Percentiles rank a stretch among this genome's conserved stretches.
Conservation (phyloP, 176 grass and related monocot genomes). For the Aegilops umbellulata region DNA sequence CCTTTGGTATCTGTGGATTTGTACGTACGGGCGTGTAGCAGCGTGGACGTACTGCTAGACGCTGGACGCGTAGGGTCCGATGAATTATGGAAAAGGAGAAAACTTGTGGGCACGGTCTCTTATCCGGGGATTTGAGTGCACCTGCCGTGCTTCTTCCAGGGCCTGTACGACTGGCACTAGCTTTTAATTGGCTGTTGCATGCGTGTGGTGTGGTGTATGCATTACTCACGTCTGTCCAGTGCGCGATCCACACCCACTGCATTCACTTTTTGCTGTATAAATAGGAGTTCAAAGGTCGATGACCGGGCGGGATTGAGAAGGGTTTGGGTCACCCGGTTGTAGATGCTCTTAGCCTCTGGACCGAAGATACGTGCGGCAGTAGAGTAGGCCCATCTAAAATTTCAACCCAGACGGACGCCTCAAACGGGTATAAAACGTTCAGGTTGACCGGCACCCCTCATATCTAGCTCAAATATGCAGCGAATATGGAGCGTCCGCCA, state of each 20-base stretch:
- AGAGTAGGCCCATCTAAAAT: too few relatives aligned
- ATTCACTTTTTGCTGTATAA: background rate
- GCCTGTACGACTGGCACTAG: background rate
- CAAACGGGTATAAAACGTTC: fast-evolving
- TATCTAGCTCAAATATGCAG: too few relatives aligned
- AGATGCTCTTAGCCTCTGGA: too few relatives aligned
- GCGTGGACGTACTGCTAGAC: background rate
- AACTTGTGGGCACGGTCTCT: background rate
- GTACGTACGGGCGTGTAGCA: background rate
- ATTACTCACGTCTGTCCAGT: background rate
- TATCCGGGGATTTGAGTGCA: background rate
- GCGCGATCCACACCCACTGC: background rate
- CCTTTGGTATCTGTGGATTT: background rate
- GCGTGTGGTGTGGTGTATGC: too few relatives aligned
- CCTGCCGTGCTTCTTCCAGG: background rate
- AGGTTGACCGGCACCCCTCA: too few relatives aligned
- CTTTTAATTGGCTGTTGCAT: background rate
- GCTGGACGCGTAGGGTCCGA: background rate
- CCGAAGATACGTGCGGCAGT: too few relatives aligned
- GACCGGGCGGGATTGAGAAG: too few relatives aligned
- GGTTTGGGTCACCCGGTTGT: too few relatives aligned
- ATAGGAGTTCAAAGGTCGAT: too few relatives aligned
- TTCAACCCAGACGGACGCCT: too few relatives aligned
- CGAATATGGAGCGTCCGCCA: fast-evolving
- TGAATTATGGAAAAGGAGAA: background rate